Evolutionary conservation across 768 basidiomycete genomes (phyloP), one percentile per base, ranked within the genome.

Genomic region (Trametes gibbosa): DNA sequence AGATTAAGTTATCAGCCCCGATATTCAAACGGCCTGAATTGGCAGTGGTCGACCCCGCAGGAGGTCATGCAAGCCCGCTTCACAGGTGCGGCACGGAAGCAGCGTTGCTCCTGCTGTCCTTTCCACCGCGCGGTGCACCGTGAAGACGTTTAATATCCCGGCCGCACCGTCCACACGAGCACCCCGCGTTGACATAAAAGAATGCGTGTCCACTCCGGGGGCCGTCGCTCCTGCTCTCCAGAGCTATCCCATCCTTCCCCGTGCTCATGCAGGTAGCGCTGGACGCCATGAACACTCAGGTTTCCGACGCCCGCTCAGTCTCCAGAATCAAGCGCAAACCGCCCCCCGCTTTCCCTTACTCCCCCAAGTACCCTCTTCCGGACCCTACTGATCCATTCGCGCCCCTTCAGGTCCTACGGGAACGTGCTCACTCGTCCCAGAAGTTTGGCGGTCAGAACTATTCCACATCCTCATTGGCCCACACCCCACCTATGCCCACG

Each of bases 371-470:
- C 69, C 88, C 88, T 5, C 71, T 75, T 1, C 86, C 86, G 29
- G 88, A 90, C 71, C 86, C 86, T 21, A 68, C 66, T 17, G 86
- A 90, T 68, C 88, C 88, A 1, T 89, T 89, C 62, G 87, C 84
- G 5, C 82, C 88, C 0, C 80, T 90, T 42, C 81, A 82, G 66
- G 82, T 83, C 24, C 76, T 90, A 25, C 82, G 88, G 50, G 81
- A 77, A 59, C 80, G 86, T 55, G 81, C 82, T 5, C 80, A 78
- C 62, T 76, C 75, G 19, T 72, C 74, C 53, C 53, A 58, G 58
- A 52, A 25, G 25, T 47, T 39, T 58, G 50, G 34, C 2, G 50
- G 50, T 4, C 48, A 35, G 41, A 53, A 63, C 40, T 53, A 45
- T 2, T 66, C 62, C 24, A 50, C 58, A 2, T 46, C 63, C 48